Evolutionary conservation across 2,329 filamentous ascomycete genomes (phyloP).

Genomic region (Sarocladiaceae sp.): DNA sequence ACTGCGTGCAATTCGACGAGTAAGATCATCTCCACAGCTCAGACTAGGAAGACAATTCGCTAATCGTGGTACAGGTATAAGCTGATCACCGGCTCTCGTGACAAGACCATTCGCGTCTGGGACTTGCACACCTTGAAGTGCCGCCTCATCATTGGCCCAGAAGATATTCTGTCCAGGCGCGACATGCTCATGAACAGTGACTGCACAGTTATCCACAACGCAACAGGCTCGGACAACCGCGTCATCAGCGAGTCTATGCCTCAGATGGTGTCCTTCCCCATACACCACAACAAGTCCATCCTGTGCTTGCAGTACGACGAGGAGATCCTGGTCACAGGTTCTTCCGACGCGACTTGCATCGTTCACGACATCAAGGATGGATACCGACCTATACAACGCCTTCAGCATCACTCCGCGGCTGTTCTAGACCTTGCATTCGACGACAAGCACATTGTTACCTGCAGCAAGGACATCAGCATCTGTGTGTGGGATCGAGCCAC

Average conservation of each 20-base stretch:
- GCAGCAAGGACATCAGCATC: slow-evolving; percentile 91
- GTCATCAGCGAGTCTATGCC: slow-evolving; percentile 42
- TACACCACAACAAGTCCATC: slow-evolving; percentile 85
- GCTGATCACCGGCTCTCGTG: slow-evolving; percentile 92
- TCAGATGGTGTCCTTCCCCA: slow-evolving; percentile 48
- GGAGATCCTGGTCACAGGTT: slow-evolving; percentile 87
- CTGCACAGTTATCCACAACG: slow-evolving; percentile 47
- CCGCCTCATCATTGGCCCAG: slow-evolving; percentile 77
- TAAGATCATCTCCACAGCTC: slow-evolving; percentile 36
- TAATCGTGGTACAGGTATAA: slow-evolving; percentile 60
- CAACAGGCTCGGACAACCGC: slow-evolving; percentile 45
- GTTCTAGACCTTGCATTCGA: slow-evolving; percentile 94
- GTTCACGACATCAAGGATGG: slow-evolving; percentile 77
- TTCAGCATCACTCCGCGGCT: slow-evolving; percentile 74
- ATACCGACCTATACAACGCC: slow-evolving; percentile 72
- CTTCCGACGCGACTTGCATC: slow-evolving; percentile 86
- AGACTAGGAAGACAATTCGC: slow-evolving; percentile 12
- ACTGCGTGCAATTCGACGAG: slow-evolving; percentile 98
- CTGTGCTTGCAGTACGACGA: slow-evolving; percentile 93
- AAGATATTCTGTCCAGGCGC: slow-evolving; percentile 50
- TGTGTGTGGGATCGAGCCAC: slow-evolving; percentile 89
- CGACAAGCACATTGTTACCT: slow-evolving; percentile 86
- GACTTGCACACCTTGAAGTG: slow-evolving; percentile 86
- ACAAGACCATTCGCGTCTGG: slow-evolving; percentile 94
- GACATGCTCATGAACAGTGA: slow-evolving; percentile 46